Evolutionary conservation across 495 filamentous ascomycete species (phyloP).

Genomic region (Lasiosphaeria miniovina): DNA sequence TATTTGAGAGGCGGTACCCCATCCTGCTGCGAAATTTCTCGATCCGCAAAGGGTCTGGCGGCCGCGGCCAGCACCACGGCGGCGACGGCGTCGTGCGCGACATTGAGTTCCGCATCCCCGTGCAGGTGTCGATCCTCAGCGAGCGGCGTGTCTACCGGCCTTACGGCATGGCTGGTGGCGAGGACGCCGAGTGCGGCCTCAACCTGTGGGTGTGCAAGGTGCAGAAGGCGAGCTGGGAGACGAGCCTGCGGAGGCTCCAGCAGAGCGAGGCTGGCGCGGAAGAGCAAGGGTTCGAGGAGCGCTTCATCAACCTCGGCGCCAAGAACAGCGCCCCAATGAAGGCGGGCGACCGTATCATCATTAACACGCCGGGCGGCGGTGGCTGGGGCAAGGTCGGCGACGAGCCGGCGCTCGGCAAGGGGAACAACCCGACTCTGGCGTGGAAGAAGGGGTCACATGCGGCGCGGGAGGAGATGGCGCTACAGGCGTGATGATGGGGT

Average conservation of each 20-base stretch:
- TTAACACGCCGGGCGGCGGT: slow-evolving; percentile 67
- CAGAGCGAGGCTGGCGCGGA: slow-evolving; percentile 19
- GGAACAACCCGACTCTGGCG: slow-evolving; percentile 52
- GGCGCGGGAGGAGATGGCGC: slow-evolving; percentile 49
- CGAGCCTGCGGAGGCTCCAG: slow-evolving; percentile 34
- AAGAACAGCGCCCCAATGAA: slow-evolving; percentile 92
- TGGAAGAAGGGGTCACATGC: slow-evolving; percentile 62
- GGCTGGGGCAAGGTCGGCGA: slow-evolving; percentile 65
- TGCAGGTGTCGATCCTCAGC: slow-evolving; percentile 85
- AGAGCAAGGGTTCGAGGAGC: slow-evolving; percentile 51
- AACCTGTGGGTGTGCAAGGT: slow-evolving; percentile 84
- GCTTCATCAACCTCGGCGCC: slow-evolving; percentile 78
- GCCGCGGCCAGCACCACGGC: slow-evolving; percentile 71
- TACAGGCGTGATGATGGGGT: slow-evolving; percentile 39
- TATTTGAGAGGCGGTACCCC: slow-evolving; percentile 94
- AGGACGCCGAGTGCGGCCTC: slow-evolving; percentile 71
- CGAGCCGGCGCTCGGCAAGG: slow-evolving; percentile 41
- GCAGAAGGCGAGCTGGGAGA: slow-evolving; percentile 45
- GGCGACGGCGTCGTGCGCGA: slow-evolving; percentile 91
- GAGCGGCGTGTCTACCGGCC: slow-evolving; percentile 85
- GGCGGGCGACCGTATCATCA: slow-evolving; percentile 79
- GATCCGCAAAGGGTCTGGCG: slow-evolving; percentile 66
- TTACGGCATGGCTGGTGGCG: slow-evolving; percentile 87
- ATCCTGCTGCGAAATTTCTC: slow-evolving; percentile 82
- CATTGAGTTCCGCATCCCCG: slow-evolving; percentile 87